Conservation (phyloP, 2,329 filamentous ascomycete genomes). For the Cladosporium sp. region DNA sequence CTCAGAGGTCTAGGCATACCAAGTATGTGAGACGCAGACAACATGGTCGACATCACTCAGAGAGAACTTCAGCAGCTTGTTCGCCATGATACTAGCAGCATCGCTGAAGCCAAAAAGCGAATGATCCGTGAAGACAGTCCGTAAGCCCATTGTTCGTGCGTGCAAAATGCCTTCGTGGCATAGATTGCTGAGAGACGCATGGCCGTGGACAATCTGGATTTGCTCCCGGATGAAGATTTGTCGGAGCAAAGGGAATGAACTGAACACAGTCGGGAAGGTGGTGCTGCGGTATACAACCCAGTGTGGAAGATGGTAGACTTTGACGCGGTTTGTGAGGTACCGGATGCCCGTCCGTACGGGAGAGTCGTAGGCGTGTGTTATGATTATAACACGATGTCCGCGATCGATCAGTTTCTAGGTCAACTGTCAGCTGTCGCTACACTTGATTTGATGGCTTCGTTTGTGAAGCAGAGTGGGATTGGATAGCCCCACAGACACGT, state of each 20-base stretch:
- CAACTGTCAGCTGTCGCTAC: background rate
- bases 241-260: slow-evolving; percentile 95
- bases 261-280: slow-evolving; percentile 95
- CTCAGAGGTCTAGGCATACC: slow-evolving; percentile 60
- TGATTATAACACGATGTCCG: slow-evolving; percentile 96
- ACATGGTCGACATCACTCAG: slow-evolving; percentile 97
- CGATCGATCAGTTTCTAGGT: slow-evolving; percentile 84
- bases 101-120: slow-evolving; percentile 97
- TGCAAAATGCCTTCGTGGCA: slow-evolving; percentile 95
- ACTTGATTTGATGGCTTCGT: background rate
- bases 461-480: background rate
- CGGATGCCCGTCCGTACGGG: slow-evolving; percentile 72
- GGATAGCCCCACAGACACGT: slow-evolving; percentile 21
- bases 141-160: slow-evolving; percentile 89
- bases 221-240: slow-evolving; percentile 93
- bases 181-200: slow-evolving; percentile 86
- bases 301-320: slow-evolving; percentile 97
- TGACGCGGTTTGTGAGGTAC: slow-evolving; percentile 95
- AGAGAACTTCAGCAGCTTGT: slow-evolving; percentile 94
- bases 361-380: slow-evolving; percentile 80
- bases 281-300: slow-evolving; percentile 91
- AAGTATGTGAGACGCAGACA: slow-evolving; percentile 97
- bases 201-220: slow-evolving; percentile 98
- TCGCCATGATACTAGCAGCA: slow-evolving; percentile 90
- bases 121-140: slow-evolving; percentile 96